Conservation (phyloP, 257 asterid genomes). For the Fraxinus excelsior region DNA sequence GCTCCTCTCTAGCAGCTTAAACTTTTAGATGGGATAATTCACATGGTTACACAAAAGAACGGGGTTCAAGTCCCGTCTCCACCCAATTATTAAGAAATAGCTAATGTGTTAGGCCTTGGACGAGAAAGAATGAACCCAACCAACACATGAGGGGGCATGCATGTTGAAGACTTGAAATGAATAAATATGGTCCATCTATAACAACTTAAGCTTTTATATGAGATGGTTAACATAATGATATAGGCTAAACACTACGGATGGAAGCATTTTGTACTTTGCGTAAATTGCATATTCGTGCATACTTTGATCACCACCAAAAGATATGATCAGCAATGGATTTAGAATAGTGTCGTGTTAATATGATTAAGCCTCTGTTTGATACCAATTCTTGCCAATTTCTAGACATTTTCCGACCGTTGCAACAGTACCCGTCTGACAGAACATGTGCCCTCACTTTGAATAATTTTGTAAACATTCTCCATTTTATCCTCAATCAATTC, state of each 20-base stretch:
- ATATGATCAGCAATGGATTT: slow-evolving; percentile 12
- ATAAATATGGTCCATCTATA: background rate
- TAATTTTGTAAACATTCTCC: no score
- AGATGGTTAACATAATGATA: background rate
- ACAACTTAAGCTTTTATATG: background rate
- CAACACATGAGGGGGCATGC: background rate
- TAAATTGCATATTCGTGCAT: background rate
- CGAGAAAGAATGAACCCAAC: background rate
- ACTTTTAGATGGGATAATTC: background rate
- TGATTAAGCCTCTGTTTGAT: no score
- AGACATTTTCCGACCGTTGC: no score
- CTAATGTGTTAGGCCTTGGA: background rate
- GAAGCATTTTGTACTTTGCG: background rate
- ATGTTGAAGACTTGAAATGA: background rate
- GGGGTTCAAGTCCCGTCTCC: background rate
- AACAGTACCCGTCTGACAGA: no score
- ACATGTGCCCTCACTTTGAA: no score
- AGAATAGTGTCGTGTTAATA: background rate
- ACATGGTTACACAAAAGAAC: background rate
- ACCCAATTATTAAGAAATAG: background rate
- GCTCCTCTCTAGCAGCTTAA: background rate
- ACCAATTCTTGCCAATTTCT: no score
- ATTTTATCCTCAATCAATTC: no score
- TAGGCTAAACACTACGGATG: slow-evolving; percentile 5
- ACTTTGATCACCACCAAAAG: slow-evolving; percentile 15